Evolutionary conservation across 257 asterid species (phyloP).

Genomic region (Coffea eugenioides): DNA sequence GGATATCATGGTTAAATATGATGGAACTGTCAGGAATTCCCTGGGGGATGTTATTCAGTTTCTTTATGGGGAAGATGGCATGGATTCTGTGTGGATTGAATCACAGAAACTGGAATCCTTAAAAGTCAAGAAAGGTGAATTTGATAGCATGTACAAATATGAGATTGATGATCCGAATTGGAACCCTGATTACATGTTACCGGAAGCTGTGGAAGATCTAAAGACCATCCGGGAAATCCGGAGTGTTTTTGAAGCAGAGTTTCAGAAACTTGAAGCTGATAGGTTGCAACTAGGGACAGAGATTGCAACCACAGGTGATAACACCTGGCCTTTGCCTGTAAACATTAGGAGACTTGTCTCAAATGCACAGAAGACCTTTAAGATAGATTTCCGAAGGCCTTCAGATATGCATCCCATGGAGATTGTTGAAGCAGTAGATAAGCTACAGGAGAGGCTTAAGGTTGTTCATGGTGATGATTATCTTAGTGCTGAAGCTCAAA

Average conservation of each 20-base stretch:
- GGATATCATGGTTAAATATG: conserved; percentile 99
- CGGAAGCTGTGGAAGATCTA: conserved; percentile 89
- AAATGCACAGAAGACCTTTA: conserved; percentile 94
- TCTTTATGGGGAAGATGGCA: conserved; percentile 98
- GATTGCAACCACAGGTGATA: conserved; percentile 92
- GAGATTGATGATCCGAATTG: conserved; percentile 83
- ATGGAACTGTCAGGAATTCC: conserved; percentile 97
- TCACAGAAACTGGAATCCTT: conserved; percentile 88
- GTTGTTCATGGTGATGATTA: conserved; percentile 99
- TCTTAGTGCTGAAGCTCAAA: conserved; percentile 96
- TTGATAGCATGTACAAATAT: conserved; percentile 64
- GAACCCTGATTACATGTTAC: conserved; percentile 84
- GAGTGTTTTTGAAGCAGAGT: conserved; percentile 97
- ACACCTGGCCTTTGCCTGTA: conserved; percentile 93
- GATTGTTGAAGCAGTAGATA: conserved; percentile 98
- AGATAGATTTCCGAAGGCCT: conserved; percentile 88
- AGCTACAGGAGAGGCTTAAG: conserved; percentile 92
- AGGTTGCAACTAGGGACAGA: conserved; percentile 89
- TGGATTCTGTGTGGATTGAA: conserved; percentile 99
- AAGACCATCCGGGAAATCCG: conserved; percentile 89
- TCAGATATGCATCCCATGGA: conserved; percentile 99
- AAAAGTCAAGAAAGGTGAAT: conserved; percentile 73
- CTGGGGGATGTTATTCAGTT: conserved; percentile 98
- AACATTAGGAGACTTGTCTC: conserved; percentile 83
- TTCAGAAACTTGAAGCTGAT: conserved; percentile 89